phyloP scores from a whole-genome alignment of 805 yeast species.

The Candida ortonii region DNA sequence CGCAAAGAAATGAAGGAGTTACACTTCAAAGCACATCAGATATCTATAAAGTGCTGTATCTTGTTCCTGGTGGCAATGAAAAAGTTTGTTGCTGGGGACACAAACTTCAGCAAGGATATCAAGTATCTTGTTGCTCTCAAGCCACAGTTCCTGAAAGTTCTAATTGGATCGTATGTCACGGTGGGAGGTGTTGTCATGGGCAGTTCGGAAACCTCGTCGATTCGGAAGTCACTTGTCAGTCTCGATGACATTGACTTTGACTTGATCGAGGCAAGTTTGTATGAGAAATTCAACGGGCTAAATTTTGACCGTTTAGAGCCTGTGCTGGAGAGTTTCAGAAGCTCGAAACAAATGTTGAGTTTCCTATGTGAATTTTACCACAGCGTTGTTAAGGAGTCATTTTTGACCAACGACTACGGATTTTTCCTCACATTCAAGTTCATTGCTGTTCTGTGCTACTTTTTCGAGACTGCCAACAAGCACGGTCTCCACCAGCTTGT shows the following conservation, averaged over 20 bases:
- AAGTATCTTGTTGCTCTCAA: slow-evolving; percentile 10
- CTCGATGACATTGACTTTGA: slow-evolving; percentile 5
- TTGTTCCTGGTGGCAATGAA: slow-evolving; percentile 3
- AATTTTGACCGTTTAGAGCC: not conserved
- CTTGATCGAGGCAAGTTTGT: slow-evolving; percentile 5
- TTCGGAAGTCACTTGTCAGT: too few species aligned
- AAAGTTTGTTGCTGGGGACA: slow-evolving; percentile 4
- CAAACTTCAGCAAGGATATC: slow-evolving; percentile 6
- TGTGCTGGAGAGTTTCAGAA: slow-evolving; percentile 5
- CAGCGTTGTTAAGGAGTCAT: slow-evolving; percentile 5
- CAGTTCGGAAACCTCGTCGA: not conserved
- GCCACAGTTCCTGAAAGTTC: slow-evolving; percentile 3
- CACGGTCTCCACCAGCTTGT: slow-evolving; percentile 1
- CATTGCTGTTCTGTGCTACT: slow-evolving; percentile 17
- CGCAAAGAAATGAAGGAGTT: slow-evolving; percentile 2
- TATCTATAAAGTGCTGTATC: slow-evolving; percentile 5
- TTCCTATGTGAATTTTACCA: slow-evolving; percentile 17
- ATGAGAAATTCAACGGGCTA: not conserved
- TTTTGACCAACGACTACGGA: slow-evolving; percentile 14
- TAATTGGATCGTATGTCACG: slow-evolving; percentile 4
- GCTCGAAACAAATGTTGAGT: slow-evolving; percentile 15
- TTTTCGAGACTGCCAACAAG: slow-evolving; percentile 14
- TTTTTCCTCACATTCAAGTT: slow-evolving; percentile 19
- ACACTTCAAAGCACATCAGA: not conserved
- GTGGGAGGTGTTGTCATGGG: slow-evolving; percentile 2